phyloP scores from a whole-genome alignment of 169 alveolate genomes.

The Babesia gibsoni region DNA sequence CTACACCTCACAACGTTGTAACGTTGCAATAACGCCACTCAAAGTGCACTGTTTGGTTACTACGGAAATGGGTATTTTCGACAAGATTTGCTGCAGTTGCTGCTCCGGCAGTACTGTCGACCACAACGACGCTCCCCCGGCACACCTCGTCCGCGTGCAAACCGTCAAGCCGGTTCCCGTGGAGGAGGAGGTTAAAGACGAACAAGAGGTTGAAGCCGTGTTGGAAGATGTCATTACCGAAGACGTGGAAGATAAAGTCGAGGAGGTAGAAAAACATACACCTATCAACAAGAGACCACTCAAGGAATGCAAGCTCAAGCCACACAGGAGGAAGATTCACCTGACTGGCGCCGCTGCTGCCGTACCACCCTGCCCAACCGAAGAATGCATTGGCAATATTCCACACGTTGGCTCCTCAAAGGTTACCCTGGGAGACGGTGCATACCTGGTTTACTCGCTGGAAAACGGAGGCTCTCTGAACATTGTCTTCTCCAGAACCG shows the following conservation, averaged over 20 bases:
- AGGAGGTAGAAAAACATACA: constrained; percentile 1
- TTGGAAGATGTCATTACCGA: neutral
- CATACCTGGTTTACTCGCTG: constrained; percentile 47
- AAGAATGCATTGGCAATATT: constrained; percentile 40
- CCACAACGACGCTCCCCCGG: neutral
- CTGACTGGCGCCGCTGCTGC: constrained; percentile 66
- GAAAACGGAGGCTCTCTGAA: constrained; percentile 44
- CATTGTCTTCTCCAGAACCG: constrained; percentile 12
- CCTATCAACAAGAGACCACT: constrained; percentile 13
- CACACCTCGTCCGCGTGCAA: neutral
- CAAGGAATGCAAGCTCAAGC: constrained; percentile 31
- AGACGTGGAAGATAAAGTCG: constrained; percentile 8
- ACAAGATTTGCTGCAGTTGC: constrained; percentile 48
- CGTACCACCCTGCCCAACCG: constrained; percentile 52
- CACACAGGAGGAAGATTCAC: constrained; percentile 6
- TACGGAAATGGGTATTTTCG: constrained; percentile 31
- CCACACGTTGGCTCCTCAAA: constrained; percentile 28
- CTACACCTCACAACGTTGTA: neutral
- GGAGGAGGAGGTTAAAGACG: neutral
- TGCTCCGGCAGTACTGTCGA: constrained; percentile 31
- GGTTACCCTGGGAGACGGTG: constrained; percentile 42
- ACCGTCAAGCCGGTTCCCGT: neutral
- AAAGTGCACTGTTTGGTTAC: neutral
- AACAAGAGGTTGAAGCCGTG: neutral
- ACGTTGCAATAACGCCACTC: neutral